phyloP scores from a whole-genome alignment of 2,329 filamentous ascomycete genomes.

The Penicillium vulpinum region DNA sequence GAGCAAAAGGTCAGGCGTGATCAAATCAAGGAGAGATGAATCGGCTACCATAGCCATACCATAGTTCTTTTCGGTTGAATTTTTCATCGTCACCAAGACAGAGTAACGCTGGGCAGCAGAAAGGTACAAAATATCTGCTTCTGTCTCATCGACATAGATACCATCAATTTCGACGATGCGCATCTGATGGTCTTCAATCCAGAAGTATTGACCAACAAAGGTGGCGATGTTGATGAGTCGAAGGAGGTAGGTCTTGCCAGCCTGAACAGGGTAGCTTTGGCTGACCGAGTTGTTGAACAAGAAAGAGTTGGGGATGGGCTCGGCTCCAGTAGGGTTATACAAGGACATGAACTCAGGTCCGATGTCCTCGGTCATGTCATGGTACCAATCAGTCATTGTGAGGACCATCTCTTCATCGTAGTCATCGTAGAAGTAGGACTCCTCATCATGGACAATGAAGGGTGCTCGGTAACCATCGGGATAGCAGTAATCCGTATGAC shows the following conservation, averaged over 20 bases:
- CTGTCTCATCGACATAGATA: slow-evolving; percentile 62
- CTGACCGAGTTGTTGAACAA: slow-evolving; percentile 69
- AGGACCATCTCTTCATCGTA: slow-evolving; percentile 63
- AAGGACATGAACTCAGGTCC: slow-evolving; percentile 41
- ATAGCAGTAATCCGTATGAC: slow-evolving; percentile 64
- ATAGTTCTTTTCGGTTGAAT: slow-evolving; percentile 63
- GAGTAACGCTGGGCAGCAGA: slow-evolving; percentile 64
- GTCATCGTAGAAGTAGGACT: slow-evolving; percentile 54
- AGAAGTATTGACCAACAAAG: slow-evolving; percentile 58
- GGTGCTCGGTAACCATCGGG: slow-evolving; percentile 69
- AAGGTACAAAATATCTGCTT: slow-evolving; percentile 65
- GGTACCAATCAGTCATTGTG: slow-evolving; percentile 73
- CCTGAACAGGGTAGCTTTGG: slow-evolving; percentile 58
- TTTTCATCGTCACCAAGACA: slow-evolving; percentile 60
- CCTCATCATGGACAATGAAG: slow-evolving; percentile 63
- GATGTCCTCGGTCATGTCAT: slow-evolving; percentile 61
- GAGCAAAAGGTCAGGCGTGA: slow-evolving; percentile 36
- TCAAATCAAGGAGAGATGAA: slow-evolving; percentile 33
- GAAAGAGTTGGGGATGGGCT: slow-evolving; percentile 66
- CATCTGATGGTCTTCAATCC: slow-evolving; percentile 57
- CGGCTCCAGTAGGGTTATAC: slow-evolving; percentile 59
- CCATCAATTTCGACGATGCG: slow-evolving; percentile 72
- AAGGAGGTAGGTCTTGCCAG: slow-evolving; percentile 72
- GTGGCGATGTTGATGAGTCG: slow-evolving; percentile 73
- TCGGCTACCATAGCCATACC: slow-evolving; percentile 53